Conservation (phyloP, 1,284 basidiomycete genomes). For the Singerocomus inundabilis region DNA sequence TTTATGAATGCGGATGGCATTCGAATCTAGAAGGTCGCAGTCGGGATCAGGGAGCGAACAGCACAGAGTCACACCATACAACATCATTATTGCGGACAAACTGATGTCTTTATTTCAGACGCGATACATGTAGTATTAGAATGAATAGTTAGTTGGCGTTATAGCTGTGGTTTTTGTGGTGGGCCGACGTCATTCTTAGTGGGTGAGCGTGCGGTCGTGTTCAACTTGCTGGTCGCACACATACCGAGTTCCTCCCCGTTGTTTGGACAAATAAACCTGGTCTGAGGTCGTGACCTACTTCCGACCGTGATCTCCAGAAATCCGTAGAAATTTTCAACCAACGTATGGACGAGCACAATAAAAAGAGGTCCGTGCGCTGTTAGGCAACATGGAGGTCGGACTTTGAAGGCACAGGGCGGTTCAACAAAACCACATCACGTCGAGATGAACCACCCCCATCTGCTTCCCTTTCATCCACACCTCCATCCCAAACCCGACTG, state of each 20-base stretch:
- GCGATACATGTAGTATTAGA: conserved; percentile 2
- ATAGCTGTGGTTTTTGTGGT: neutral
- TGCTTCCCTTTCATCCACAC: conserved; percentile 26
- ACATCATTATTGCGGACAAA: too few species aligned
- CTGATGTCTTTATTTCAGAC: conserved; percentile 4
- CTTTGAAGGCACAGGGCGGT: conserved; percentile 38
- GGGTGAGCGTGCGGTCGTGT: neutral
- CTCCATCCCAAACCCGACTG: conserved; percentile 18
- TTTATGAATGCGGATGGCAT: conserved; percentile 25
- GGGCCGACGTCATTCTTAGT: neutral
- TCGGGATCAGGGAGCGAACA: neutral
- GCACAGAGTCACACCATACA: too few species aligned
- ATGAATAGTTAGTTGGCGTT: neutral
- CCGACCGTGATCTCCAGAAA: conserved; percentile 11
- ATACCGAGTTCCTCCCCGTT: conserved; percentile 9
- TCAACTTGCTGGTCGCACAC: neutral
- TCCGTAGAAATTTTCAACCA: conserved; percentile 15
- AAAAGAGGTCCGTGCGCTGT: conserved; percentile 37
- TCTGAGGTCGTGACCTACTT: conserved; percentile 10
- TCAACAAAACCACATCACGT: conserved; percentile 40
- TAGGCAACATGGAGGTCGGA: conserved; percentile 31
- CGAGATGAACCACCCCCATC: conserved; percentile 39
- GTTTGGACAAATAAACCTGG: conserved; percentile 36
- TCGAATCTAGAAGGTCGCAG: conserved; percentile 14
- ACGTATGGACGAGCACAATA: conserved; percentile 26